Conservation (phyloP, 2,329 filamentous ascomycete species). For the Rhynchosporium secalis region DNA sequence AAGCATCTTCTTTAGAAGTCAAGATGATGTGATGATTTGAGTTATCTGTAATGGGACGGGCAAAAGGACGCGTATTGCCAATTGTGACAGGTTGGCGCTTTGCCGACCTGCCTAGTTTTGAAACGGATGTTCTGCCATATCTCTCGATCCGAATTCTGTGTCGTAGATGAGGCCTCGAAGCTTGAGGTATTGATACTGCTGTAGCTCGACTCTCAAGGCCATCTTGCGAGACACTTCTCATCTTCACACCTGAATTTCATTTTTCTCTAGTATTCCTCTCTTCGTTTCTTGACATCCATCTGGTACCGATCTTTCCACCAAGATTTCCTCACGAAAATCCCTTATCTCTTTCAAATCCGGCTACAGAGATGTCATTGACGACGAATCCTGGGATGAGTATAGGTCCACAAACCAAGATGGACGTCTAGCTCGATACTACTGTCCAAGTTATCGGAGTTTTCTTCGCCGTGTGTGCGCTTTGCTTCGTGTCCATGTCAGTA, state of each 20-base stretch:
- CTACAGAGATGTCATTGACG: slow-evolving; percentile 6
- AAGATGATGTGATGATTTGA: not conserved
- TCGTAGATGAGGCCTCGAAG: slow-evolving; percentile 8
- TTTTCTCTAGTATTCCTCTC: not conserved
- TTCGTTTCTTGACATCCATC: too few species aligned
- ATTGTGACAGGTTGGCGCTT: not conserved
- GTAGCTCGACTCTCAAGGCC: not conserved
- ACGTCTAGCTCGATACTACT: not conserved
- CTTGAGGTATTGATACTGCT: not conserved
- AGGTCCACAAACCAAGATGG: not conserved
- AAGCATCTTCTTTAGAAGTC: not conserved
- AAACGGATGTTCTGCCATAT: slow-evolving; percentile 1
- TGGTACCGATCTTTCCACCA: not conserved
- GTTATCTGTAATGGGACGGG: not conserved
- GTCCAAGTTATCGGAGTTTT: slow-evolving; percentile 11
- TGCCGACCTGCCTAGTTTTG: not conserved
- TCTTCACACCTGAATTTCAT: not conserved
- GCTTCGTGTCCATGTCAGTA: slow-evolving; percentile 2
- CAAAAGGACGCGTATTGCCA: not conserved
- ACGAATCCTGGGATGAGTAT: slow-evolving; percentile 6
- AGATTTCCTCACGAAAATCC: not conserved
- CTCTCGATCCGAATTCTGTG: not conserved
- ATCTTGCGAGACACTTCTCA: not conserved
- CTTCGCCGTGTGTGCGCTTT: slow-evolving; percentile 6
- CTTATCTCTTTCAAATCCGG: not conserved